Conservation (phyloP, 805 yeast species). For the Yamadazyma laniorum region DNA sequence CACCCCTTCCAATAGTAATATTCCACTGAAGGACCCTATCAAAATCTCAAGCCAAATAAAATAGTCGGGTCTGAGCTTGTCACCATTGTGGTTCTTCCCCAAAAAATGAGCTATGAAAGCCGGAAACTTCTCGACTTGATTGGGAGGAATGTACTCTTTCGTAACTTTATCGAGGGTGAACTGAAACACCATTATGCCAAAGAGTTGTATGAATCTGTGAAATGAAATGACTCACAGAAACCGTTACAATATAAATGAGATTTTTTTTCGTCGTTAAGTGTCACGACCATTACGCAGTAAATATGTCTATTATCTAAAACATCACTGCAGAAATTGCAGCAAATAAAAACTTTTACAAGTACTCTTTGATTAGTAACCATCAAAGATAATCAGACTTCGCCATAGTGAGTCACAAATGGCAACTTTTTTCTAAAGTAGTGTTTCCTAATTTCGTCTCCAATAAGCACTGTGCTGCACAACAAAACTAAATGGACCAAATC, state of each 20-base stretch:
- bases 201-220: too few relatives aligned
- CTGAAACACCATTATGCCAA: slow-evolving; percentile 41
- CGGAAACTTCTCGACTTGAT: slow-evolving; percentile 31
- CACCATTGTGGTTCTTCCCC: slow-evolving; percentile 33
- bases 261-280: too few relatives aligned
- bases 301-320: too few relatives aligned
- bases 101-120: slow-evolving; percentile 32
- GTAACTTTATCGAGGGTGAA: slow-evolving; percentile 35
- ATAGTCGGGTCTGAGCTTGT: slow-evolving; percentile 29
- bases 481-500: slow-evolving; percentile 65
- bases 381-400: background rate
- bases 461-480: slow-evolving; percentile 76
- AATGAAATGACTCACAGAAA: too few relatives aligned
- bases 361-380: too few relatives aligned
- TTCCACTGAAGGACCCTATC: slow-evolving; percentile 46
- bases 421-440: slow-evolving; percentile 22
- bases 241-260: too few relatives aligned
- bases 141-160: slow-evolving; percentile 28
- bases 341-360: too few relatives aligned
- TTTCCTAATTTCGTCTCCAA: slow-evolving; percentile 83
- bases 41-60: slow-evolving; percentile 47
- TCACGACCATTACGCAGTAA: too few relatives aligned
- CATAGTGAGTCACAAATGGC: slow-evolving; percentile 10
- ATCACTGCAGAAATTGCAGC: too few relatives aligned
- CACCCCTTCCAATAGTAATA: slow-evolving; percentile 45